Evolutionary conservation across 495 filamentous ascomycete genomes (phyloP), one percentile per base, ranked within the genome.

Genomic region (Ascodesmis nigricans): DNA sequence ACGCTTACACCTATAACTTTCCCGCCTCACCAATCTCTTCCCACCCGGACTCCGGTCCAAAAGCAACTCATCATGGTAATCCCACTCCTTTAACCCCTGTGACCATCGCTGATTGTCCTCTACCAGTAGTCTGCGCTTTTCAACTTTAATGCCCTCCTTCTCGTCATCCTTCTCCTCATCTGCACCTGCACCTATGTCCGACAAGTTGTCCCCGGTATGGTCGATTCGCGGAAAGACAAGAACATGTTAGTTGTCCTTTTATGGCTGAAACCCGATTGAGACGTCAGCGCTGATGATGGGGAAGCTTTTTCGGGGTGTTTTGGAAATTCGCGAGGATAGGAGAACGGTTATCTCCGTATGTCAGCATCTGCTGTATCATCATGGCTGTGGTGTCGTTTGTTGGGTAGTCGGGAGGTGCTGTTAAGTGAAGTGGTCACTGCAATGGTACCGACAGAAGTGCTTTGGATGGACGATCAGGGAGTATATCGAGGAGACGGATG

Each of bases 271-370:
- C 16, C 5, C 16, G 16, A 20, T 17, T 23, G 17, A 13, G 25
- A 28, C 36, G 23, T 19, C 24, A n/a, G 16, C 14, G 30, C 33
- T 29, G 27, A 21, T 33, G 23, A n/a, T 18, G 9, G 29, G 23
- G 23, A 6, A 87, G 80, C 15, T 55, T 90, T 9, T 70, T 78
- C 43, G 83, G 83, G 26, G 71, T 87, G 30, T 92, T 97, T 57
- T 97, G 87, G 87, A 95, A 95, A 55, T 87, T 73, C 40, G 87
- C 87, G 20, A 65, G 87, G 41, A 70, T 97, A 49, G 87, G 87
- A 18, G 87, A 97, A 63, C 62, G 87, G 37, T 56, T 97, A 35
- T 92, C 82, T 48, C 90, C 87, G 27, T 95, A 97, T 53, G 79
- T 97, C 38, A 91, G 83, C 58, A 58, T 93, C 47, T 92, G 81